These are phyloP conservation scores for Kodamaea kakaduensis DNA, from an alignment of 805 yeast genomes.

Conservation along the genomic window DNA sequence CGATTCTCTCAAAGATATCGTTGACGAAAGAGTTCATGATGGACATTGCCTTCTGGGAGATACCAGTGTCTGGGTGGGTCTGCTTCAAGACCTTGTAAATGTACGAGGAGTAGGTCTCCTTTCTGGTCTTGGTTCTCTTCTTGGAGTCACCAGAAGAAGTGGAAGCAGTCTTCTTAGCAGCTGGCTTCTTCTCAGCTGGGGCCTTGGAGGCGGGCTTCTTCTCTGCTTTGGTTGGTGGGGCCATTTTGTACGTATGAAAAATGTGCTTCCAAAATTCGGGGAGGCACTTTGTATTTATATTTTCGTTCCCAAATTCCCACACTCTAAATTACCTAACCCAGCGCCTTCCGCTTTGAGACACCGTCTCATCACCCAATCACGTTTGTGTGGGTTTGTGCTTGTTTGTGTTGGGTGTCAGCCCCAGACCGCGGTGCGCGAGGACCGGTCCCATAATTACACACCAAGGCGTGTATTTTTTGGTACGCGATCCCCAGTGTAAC, in stretches of 20 bases:
- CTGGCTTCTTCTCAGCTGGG: constrained; percentile 92
- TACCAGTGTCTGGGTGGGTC: constrained; percentile 99
- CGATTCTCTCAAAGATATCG: constrained; percentile 97
- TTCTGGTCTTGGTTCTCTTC: constrained; percentile 93
- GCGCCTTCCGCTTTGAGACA: no score
- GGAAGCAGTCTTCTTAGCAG: constrained; percentile 89
- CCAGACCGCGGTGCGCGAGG: constrained; percentile 5
- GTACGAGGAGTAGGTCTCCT: constrained; percentile 97
- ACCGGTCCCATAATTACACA: constrained; percentile 1
- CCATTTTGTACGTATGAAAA: constrained; percentile 14
- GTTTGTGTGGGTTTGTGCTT: no score
- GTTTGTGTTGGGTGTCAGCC: constrained; percentile 1
- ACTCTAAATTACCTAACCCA: no score
- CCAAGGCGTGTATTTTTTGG: background rate
- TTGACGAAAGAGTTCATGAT: constrained; percentile 98
- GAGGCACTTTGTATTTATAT: no score
- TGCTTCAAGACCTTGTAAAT: constrained; percentile 98
- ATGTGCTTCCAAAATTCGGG: no score
- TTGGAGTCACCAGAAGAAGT: constrained; percentile 72
- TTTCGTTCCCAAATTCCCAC: no score
- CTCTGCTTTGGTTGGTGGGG: constrained; percentile 44
- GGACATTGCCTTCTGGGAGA: constrained; percentile 97
- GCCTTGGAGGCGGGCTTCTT: constrained; percentile 91
- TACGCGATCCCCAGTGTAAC: no score
- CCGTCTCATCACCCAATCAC: no score